Base-by-base conservation (phyloP, 2,329 filamentous ascomycete species). In the Penicillium sp. region DNA sequence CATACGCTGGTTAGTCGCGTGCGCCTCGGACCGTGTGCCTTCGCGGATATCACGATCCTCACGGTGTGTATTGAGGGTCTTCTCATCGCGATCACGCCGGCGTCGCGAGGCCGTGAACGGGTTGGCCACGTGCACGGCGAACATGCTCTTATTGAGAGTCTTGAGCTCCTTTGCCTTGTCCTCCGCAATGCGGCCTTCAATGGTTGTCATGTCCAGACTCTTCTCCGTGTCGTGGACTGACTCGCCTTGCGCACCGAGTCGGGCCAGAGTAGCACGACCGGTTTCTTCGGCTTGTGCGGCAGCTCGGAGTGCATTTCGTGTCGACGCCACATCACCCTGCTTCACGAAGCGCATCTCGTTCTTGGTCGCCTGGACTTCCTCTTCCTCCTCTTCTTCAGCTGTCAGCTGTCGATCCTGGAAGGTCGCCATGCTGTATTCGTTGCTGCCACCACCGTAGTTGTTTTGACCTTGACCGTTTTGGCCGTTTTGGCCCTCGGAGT, bases 81-180 rank as follows among this genome's bases (percentile, higher is more conserved):
- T 81, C 50, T 88, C 81, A 63, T 94, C 90, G 41, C 85, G 83
- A 57, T 84, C 85, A 54, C 82, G 80, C 29, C 82, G 83, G 45
- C 88, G 84, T 64, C 82, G 84, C 61, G 84, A 86, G 15, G 85
- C 86, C 0, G 90, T 94, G 72, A 96, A 91, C 0, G 89, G 89
- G 67, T 91, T 91, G 53, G 81, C 81, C 27, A 93, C 87, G 69
- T 92, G 89, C 23, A 93, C 84, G 6, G 90, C 89, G 70, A 96
- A 96, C 91, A 97, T 96, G 78, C 88, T 92, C 62, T 89, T 82
- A 75, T 97, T 96, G 50, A 95, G 80, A 1, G 85, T 90, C 78
- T 93, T 93, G 38, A 97, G 80, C 71, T 96, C 91, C 48, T 86
- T 85, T 1, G 91, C 89, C 67, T 90, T 89, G 64, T 93, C 90